Conservation (phyloP, 495 filamentous ascomycete species). For the Hyphodiscus hymeniophilus region DNA sequence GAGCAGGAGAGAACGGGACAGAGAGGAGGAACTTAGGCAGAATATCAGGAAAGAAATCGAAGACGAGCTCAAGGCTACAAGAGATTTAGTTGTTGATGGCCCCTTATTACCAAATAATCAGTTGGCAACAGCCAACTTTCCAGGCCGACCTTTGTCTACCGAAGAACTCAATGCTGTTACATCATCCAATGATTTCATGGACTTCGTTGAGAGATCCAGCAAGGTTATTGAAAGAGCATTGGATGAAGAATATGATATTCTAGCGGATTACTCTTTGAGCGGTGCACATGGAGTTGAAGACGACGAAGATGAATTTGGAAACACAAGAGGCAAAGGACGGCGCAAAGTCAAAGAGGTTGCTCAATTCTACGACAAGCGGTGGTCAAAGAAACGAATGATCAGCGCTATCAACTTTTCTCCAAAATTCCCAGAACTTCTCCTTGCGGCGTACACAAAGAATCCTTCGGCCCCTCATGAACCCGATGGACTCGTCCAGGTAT, state of each 20-base stretch:
- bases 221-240: constrained; percentile 96
- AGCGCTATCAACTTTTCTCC: constrained; percentile 87
- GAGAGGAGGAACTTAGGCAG: constrained; percentile 81
- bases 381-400: constrained; percentile 96
- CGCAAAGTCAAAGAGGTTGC: constrained; percentile 77
- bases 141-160: constrained; percentile 67
- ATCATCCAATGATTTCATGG: constrained; percentile 86
- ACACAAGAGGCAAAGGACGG: constrained; percentile 62
- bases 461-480: constrained; percentile 91
- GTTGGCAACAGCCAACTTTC: constrained; percentile 49
- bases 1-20: constrained; percentile 66
- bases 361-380: constrained; percentile 90
- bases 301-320: constrained; percentile 73
- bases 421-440: constrained; percentile 87
- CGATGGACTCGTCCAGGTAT: constrained; percentile 88
- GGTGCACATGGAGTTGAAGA: constrained; percentile 59
- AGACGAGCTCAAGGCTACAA: constrained; percentile 71
- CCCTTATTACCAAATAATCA: constrained; percentile 35
- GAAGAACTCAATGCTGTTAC: constrained; percentile 89
- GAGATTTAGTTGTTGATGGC: constrained; percentile 46
- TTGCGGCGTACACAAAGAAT: constrained; percentile 95
- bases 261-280: constrained; percentile 86
- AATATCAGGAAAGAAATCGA: constrained; percentile 85
- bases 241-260: constrained; percentile 86
- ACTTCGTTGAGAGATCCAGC: constrained; percentile 90